Evolutionary conservation across 345 rosid species (phyloP).

Genomic region (Euphorbia tirucalli): DNA sequence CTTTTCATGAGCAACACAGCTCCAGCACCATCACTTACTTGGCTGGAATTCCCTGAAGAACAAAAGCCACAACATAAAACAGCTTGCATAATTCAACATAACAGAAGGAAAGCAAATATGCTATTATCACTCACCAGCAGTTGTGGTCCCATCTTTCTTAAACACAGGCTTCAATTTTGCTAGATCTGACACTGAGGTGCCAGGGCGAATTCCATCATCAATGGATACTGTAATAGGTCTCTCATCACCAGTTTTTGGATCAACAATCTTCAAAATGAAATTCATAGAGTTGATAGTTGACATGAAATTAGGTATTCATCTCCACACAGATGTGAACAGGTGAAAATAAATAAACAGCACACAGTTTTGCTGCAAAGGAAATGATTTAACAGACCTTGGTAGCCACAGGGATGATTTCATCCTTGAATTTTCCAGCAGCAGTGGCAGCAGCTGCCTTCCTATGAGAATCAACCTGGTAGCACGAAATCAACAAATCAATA

Average conservation of each 20-base stretch:
- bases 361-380: not conserved
- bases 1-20: conserved; percentile 96
- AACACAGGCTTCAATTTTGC: conserved; percentile 74
- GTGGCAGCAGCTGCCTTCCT: conserved; percentile 95
- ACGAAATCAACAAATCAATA: conserved; percentile 10
- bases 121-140: conserved; percentile 63
- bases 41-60: conserved; percentile 82
- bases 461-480: conserved; percentile 80
- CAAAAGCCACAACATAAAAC: conserved; percentile 6
- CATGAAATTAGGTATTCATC: not conserved
- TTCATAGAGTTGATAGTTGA: conserved; percentile 5
- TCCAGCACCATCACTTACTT: conserved; percentile 91
- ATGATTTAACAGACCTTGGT: conserved; percentile 61
- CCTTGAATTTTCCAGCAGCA: conserved; percentile 75
- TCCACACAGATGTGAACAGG: not conserved
- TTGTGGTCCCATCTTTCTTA: conserved; percentile 84
- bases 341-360: not conserved
- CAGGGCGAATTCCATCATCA: conserved; percentile 92
- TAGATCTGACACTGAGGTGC: conserved; percentile 59
- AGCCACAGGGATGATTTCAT: conserved; percentile 80
- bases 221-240: conserved; percentile 62
- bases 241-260: conserved; percentile 84
- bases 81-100: not conserved
- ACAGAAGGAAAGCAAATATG: not conserved
- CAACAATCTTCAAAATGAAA: conserved; percentile 57